These are phyloP conservation scores for Phyllosticta capitalensis DNA, from an alignment of 2,329 filamentous ascomycete species.

Conservation along the genomic window DNA sequence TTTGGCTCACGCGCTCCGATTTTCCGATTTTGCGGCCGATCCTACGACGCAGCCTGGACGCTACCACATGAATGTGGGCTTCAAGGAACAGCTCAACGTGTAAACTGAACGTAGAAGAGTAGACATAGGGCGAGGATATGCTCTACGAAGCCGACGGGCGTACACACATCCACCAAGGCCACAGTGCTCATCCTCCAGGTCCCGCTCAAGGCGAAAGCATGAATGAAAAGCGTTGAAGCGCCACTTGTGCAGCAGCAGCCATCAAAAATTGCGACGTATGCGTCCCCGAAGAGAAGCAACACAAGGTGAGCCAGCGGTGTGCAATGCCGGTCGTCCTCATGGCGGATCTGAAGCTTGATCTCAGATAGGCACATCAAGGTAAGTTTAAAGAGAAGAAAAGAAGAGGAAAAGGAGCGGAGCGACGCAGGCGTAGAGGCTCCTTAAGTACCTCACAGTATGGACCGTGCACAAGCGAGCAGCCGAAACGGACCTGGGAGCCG, in stretches of 20 bases:
- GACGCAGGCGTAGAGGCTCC: neutral
- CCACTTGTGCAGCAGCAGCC: neutral
- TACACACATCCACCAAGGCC: too few relatives aligned
- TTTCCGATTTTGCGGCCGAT: too few relatives aligned
- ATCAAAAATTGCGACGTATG: neutral
- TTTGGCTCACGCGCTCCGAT: too few relatives aligned
- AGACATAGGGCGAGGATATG: too few relatives aligned
- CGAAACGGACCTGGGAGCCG: neutral
- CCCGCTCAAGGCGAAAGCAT: neutral
- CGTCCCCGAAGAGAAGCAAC: neutral
- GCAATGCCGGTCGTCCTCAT: neutral
- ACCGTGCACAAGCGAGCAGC: neutral
- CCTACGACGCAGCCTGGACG: too few relatives aligned
- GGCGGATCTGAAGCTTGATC: neutral
- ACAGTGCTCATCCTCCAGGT: neutral
- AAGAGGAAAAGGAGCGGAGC: neutral
- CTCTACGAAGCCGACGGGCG: too few relatives aligned
- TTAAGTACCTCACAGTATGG: neutral
- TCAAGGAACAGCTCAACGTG: too few relatives aligned
- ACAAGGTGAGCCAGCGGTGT: neutral
- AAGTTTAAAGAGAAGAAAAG: neutral
- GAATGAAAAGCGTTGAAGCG: neutral
- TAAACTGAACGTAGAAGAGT: too few relatives aligned
- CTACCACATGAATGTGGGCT: too few relatives aligned
- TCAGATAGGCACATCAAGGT: neutral